phyloP scores from a whole-genome alignment of 139 green algal genomes.

The Tetraselmis chui region DNA sequence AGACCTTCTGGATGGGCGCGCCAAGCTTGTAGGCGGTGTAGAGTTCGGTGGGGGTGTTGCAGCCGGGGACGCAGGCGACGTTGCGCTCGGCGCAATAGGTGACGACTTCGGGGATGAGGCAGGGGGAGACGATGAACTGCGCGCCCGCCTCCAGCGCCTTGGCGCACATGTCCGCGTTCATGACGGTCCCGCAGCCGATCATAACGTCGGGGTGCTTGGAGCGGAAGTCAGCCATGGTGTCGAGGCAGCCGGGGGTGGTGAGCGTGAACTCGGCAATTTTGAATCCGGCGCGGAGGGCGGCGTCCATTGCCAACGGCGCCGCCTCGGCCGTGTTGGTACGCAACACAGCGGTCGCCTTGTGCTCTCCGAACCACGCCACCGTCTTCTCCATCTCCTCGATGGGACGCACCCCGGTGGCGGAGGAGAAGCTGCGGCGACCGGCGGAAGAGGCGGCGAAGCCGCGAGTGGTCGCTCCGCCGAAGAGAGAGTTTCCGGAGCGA shows the following conservation, averaged over 20 bases:
- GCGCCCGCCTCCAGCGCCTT: constrained; percentile 18
- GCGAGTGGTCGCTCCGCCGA: not conserved
- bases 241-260: constrained; percentile 21
- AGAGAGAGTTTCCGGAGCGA: not conserved
- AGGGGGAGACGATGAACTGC: constrained; percentile 17
- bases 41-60: constrained; percentile 16
- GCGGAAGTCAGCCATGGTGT: constrained; percentile 9
- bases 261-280: constrained; percentile 22
- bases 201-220: constrained; percentile 9
- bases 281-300: constrained; percentile 17
- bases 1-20: constrained; percentile 24
- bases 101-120: constrained; percentile 19
- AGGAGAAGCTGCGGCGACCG: not conserved
- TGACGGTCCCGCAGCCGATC: constrained; percentile 12
- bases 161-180: constrained; percentile 13
- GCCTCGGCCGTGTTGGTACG: constrained; percentile 9
- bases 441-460: not conserved
- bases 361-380: constrained; percentile 1
- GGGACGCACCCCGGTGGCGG: not conserved
- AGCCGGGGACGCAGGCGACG: constrained; percentile 16
- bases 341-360: constrained; percentile 22
- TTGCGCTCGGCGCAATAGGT: constrained; percentile 10
- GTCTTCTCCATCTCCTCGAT: constrained; percentile 6
- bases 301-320: constrained; percentile 13
- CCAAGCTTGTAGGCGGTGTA: constrained; percentile 15